Conservation (phyloP, 805 yeast genomes). For the Jamesozyma gamospora region DNA sequence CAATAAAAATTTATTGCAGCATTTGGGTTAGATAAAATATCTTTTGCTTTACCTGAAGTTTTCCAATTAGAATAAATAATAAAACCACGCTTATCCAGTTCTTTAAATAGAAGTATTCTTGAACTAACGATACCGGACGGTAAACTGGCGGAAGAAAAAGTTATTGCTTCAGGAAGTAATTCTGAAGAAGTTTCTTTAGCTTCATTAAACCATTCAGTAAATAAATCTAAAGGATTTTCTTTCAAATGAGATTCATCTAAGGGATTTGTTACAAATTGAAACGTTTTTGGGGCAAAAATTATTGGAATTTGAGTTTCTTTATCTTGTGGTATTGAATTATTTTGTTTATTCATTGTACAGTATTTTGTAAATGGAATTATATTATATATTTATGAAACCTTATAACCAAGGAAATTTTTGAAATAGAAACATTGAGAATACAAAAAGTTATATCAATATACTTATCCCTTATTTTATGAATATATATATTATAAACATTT, state of each 20-base stretch:
- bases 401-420: too few species aligned
- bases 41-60: conserved; percentile 68
- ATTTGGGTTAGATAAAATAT: conserved; percentile 57
- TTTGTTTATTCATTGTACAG: too few species aligned
- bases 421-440: too few species aligned
- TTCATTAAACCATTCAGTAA: conserved; percentile 74
- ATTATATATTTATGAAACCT: too few species aligned
- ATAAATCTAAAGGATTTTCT: conserved; percentile 61
- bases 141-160: conserved; percentile 79
- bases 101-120: conserved; percentile 77
- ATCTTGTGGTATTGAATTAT: conserved; percentile 2
- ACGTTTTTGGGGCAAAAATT: conserved; percentile 72
- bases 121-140: conserved; percentile 85
- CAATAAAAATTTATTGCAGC: conserved; percentile 87
- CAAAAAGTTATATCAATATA: too few species aligned
- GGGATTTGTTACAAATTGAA: conserved; percentile 66
- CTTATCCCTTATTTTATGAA: too few species aligned
- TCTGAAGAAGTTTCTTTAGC: conserved; percentile 47
- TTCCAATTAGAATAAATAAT: conserved; percentile 87
- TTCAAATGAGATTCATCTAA: conserved; percentile 45
- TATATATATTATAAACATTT: too few species aligned
- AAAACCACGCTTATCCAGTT: conserved; percentile 75
- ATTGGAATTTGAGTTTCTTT: conserved; percentile 21
- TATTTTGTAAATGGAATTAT: too few species aligned
- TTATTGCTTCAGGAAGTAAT: conserved; percentile 67